Evolutionary conservation across 164 flowering plant species (phyloP), one percentile per base, ranked within the genome.

Genomic region (Sextonia rubra): DNA sequence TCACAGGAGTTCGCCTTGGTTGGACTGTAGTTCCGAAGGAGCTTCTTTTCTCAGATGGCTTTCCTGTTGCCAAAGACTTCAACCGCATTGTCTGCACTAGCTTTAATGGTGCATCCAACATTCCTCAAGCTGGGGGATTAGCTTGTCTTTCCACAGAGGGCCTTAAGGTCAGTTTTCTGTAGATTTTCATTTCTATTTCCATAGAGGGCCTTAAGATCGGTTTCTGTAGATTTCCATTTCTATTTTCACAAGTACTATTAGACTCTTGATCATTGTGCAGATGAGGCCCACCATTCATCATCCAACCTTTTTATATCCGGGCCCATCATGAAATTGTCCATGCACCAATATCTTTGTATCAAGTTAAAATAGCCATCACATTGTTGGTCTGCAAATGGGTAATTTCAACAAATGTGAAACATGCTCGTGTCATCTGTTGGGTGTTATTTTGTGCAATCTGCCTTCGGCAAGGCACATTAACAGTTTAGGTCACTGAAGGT

Each of bases 91-190:
- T 95, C 22, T 93, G 98, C 75, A 95, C 98, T 72, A 84, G 88
- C 83, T 95, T 95, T 80, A 95, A 95, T 75, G 98, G 99, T 30
- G 94, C 99, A 72, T 95, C 99, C 23, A 93, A 86, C 78, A 85
- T 93, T 75, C 70, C 92, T 74, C 99, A 95, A 84, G 96, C 99
- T 62, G 99, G 97, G 78, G 99, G 89, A 56, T 74, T 91, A 67
- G 96, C 90, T 65, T 90, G 96, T 76, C 93, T 95, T 76, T 88
- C 97, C 24, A 84, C 85, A 1, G 90, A 90, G 69, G 99, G 99
- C 73, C 77, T 85, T 2, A 72, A 88, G 94, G 99, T 89, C 18
- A 71, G 84, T 26, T 70, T 47, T 63, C 23, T 37, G 44, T 8
- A 37, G 44, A 37, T 37, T 37, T 37, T 37, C 44, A 37, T 20